Evolutionary conservation across 306 rosid genomes (phyloP), one percentile per base, ranked within the genome.

Genomic region (Fragaria iinumae): DNA sequence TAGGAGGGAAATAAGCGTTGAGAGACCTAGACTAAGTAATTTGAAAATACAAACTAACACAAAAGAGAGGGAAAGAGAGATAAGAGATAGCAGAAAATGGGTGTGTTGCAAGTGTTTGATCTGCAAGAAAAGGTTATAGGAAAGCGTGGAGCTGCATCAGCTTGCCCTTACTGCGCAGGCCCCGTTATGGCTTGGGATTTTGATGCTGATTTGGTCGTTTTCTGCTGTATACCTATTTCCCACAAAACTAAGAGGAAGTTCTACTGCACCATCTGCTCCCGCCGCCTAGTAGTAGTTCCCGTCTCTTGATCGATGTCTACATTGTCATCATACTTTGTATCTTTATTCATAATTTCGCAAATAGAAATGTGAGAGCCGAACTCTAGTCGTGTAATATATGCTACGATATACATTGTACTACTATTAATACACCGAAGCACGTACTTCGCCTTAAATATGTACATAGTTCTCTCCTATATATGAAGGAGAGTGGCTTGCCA

Each of bases 81-180:
- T 27, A 25, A 41, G 21, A 53, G 41, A 56, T 0, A 50, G 32
- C 2, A 29, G 7, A 34, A n/a, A 6, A 85, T 79, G 85, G 72
- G 85, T 0, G 76, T 41, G 0, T 76, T 76, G 6, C 72, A 77
- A 13, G 84, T 85, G 71, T 72, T 85, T 0, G 67, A 85, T 85
- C 20, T 82, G 71, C 34, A 47, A 52, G 86, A 85, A 18, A 85
- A 3, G 68, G 78, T 79, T 1, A 73, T 47, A 3, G 38, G 74
- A 2, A 85, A 67, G 1, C 3, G n/a, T 34, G 86, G 88, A 1
- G 77, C 67, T 2, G 81, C 73, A 27, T 0, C 78, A 8, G 65
- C 73, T 2, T 84, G 88, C 55, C 83, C 88, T 3, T 84, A 78
- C 38, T 84, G 88, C 45, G 88, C 79, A 66, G 88, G 85, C 0